phyloP scores from a whole-genome alignment of 495 filamentous ascomycete species.

The Penicillium atrosanguineum region DNA sequence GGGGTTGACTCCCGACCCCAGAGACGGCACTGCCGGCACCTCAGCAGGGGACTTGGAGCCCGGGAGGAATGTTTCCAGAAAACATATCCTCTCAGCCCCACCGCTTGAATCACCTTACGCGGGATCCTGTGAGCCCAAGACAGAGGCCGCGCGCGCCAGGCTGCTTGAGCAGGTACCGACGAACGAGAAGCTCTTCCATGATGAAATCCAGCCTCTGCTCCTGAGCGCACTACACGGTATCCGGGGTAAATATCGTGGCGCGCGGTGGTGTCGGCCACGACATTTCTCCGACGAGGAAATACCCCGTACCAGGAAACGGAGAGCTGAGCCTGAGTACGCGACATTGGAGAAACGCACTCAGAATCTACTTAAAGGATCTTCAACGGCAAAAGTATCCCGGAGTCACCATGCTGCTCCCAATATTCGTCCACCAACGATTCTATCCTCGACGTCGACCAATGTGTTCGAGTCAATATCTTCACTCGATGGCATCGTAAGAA shows the following conservation, averaged over 20 bases:
- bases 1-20: conserved; percentile 8
- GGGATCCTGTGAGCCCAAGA: conserved; percentile 41
- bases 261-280: conserved; percentile 44
- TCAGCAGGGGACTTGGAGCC: neutral
- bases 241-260: conserved; percentile 2
- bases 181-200: conserved; percentile 30
- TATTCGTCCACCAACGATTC: conserved; percentile 27
- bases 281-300: conserved; percentile 9
- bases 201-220: conserved; percentile 30
- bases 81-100: conserved; percentile 27
- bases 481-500: conserved; percentile 32
- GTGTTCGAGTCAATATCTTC: conserved; percentile 27
- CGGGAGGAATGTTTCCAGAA: neutral
- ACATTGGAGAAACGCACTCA: conserved; percentile 12
- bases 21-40: neutral
- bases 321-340: neutral
- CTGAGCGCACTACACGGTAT: conserved; percentile 29
- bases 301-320: conserved; percentile 2
- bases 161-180: conserved; percentile 31
- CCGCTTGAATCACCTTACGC: conserved; percentile 35
- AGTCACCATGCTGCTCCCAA: neutral
- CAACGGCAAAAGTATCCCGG: neutral
- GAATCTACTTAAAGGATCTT: neutral
- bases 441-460: conserved; percentile 34
- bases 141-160: conserved; percentile 33